A percentile compares a stretch with the other conserved stretches of the same genome.
These are phyloP conservation scores for Ceratonia siliqua DNA, from an alignment of 306 rosid genomes.

Conservation along the genomic window DNA sequence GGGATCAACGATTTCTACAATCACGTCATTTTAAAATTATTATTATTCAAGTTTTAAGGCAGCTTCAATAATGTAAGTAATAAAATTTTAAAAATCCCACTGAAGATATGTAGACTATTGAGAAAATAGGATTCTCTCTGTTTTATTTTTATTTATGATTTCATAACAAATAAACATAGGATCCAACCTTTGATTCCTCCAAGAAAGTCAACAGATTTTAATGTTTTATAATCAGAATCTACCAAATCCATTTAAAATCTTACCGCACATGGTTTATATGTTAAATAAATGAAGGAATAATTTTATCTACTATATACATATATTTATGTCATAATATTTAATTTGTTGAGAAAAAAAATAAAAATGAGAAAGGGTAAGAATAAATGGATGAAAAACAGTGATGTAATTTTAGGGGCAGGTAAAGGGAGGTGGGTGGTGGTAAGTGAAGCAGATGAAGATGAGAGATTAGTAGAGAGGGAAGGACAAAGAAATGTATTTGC, in stretches of 20 bases:
- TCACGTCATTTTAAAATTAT: no score
- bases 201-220: slow-evolving; percentile 24
- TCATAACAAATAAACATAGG: slow-evolving; percentile 3
- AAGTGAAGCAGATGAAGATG: slow-evolving; percentile 5
- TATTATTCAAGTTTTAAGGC: no score
- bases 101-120: not conserved
- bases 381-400: slow-evolving; percentile 21
- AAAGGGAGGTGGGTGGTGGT: not conserved
- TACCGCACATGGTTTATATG: not conserved
- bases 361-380: not conserved
- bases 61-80: no score
- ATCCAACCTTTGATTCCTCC: slow-evolving; percentile 5
- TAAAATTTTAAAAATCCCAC: no score
- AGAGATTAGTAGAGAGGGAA: not conserved
- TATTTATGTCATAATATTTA: not conserved
- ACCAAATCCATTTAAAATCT: slow-evolving; percentile 12
- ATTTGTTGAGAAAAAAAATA: no score
- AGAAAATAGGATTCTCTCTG: not conserved
- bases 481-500: slow-evolving; percentile 30
- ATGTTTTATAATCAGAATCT: not conserved
- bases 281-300: no score
- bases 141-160: not conserved
- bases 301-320: no score
- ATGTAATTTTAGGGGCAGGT: no score
- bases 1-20: not conserved